Evolutionary conservation across 2,329 filamentous ascomycete genomes (phyloP), one percentile per base, ranked within the genome.

Genomic region (Diaporthe citrichinensis): DNA sequence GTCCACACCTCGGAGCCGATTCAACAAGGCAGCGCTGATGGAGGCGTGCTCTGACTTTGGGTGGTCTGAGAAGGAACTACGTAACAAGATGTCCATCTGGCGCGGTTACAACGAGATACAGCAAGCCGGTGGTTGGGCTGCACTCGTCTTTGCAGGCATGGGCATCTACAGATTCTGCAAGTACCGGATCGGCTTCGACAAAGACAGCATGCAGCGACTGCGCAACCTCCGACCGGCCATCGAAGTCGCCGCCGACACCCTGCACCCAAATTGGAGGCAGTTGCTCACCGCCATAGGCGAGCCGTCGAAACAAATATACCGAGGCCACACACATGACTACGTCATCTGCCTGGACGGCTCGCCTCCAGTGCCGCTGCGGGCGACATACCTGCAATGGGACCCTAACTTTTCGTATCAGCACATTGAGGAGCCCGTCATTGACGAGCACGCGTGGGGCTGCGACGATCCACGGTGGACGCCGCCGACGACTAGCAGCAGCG

Each of bases 141-240:
- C 88, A 15, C 84, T 91, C 4, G 86, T 90, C 2, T 91, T 91
- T 77, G 87, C 89, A 6, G 89, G 90, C 46, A 88, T 88, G 82
- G 89, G 90, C 2, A 86, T 91, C 20, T 91, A 91, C 80, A 85
- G 89, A 10, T 90, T 91, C 80, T 91, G 89, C 86, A 91, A 91
- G 79, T 91, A 91, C 79, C 86, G 89, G 58, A 86, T 88, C 0
- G 87, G 87, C 6, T 90, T 91, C 78, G 85, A 86, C 57, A 84
- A 85, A 7, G 87, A 88, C 23, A 86, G 88, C 4, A 87, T 90
- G 81, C 83, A 85, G 49, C 85, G 85, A 2, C 82, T 91, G 9
- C 83, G 83, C 23, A 83, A 82, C 44, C 79, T 90, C 12, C 81
- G 84, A 55, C 84, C 86, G 39, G 84, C 87, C 23, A 84, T 90